A percentile compares a stretch with the other conserved stretches of the same genome.
Evolutionary conservation across 75 land plant genomes (phyloP).

Genomic region (Pinus taeda): DNA sequence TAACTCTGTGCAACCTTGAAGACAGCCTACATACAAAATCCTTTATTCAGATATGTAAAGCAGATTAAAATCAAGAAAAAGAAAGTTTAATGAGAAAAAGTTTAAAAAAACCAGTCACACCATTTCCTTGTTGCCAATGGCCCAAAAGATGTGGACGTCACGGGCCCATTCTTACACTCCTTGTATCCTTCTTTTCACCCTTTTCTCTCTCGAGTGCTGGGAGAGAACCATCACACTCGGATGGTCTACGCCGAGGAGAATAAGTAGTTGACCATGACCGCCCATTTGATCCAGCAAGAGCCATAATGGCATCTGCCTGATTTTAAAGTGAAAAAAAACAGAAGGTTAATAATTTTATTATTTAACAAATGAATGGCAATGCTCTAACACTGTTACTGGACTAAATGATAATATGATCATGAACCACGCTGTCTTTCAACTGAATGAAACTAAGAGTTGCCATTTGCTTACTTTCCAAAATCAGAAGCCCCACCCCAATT

Average conservation of each 20-base stretch:
- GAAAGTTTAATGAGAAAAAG: background rate
- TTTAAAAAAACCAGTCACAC: background rate
- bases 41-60: constrained; percentile 1
- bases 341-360: background rate
- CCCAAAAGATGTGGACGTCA: background rate
- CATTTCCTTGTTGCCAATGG: background rate
- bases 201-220: constrained; percentile 4
- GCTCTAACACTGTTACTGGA: background rate
- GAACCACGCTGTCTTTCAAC: background rate
- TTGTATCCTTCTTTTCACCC: background rate
- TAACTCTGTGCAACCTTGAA: background rate
- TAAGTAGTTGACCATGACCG: constrained; percentile 93
- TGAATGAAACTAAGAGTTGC: background rate
- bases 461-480: constrained; percentile 2
- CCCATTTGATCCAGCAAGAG: constrained; percentile 86
- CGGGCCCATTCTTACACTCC: constrained; percentile 2
- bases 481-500: constrained; percentile 5
- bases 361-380: background rate
- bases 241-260: constrained; percentile 16
- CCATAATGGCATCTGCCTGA: constrained; percentile 86
- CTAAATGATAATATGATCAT: background rate
- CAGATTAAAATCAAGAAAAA: background rate
- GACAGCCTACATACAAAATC: constrained; percentile 1
- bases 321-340: background rate
- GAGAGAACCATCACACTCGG: background rate